These are phyloP conservation scores for Andrographis paniculata DNA, from an alignment of 305 asterid genomes.

Conservation along the genomic window DNA sequence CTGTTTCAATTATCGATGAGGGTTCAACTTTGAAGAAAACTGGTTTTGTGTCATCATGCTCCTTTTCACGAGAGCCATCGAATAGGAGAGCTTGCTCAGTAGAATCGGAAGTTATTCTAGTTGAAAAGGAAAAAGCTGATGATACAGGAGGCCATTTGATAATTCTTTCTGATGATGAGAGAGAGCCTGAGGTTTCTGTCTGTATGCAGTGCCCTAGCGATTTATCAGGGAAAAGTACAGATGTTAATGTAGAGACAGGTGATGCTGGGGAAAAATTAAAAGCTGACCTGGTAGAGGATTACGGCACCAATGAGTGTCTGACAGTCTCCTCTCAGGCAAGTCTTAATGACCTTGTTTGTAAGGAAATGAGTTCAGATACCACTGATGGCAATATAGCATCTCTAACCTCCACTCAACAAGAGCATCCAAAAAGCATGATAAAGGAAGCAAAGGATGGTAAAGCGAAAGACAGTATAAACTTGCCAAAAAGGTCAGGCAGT, in stretches of 20 bases:
- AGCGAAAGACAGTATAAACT: not conserved
- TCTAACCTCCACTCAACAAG: constrained; percentile 29
- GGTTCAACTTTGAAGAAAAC: constrained; percentile 26
- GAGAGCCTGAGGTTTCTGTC: constrained; percentile 39
- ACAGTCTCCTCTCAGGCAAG: constrained; percentile 23
- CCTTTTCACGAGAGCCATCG: constrained; percentile 27
- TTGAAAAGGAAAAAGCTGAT: constrained; percentile 28
- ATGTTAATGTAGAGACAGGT: constrained; percentile 28
- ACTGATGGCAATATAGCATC: constrained; percentile 21
- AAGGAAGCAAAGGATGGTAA: constrained; percentile 22
- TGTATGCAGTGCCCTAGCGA: constrained; percentile 25
- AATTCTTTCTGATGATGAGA: constrained; percentile 67
- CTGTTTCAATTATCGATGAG: constrained; percentile 49
- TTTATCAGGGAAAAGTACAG: constrained; percentile 19
- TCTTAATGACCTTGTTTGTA: constrained; percentile 22
- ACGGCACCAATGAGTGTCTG: constrained; percentile 20
- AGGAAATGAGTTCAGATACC: constrained; percentile 23
- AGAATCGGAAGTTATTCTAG: constrained; percentile 28
- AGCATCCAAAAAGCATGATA: constrained; percentile 27
- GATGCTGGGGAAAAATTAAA: constrained; percentile 24
- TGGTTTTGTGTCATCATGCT: constrained; percentile 20
- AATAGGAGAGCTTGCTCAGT: constrained; percentile 20
- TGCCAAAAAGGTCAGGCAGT: constrained; percentile 17
- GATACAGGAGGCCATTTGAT: constrained; percentile 31
- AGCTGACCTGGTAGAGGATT: constrained; percentile 25